Conservation (phyloP, 2,329 filamentous ascomycete species). For the Lizonia empirigonia region DNA sequence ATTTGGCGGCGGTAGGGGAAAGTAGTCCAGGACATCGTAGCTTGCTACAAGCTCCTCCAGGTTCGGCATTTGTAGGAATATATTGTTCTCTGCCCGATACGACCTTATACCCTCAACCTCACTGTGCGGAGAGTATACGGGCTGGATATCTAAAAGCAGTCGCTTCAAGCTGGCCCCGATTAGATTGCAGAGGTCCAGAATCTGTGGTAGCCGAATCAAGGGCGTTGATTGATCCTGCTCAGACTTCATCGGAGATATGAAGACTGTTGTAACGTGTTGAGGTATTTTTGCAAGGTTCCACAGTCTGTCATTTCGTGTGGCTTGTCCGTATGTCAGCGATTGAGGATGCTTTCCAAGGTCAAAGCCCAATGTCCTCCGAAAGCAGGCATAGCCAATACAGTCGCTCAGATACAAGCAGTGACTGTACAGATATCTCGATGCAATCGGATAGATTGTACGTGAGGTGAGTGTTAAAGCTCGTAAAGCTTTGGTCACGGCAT, state of each 20-base stretch:
- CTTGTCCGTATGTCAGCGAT: slow-evolving; percentile 27
- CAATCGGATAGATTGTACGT: slow-evolving; percentile 23
- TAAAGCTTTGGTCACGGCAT: slow-evolving; percentile 30
- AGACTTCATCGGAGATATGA: slow-evolving; percentile 27
- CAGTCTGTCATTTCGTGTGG: slow-evolving; percentile 24
- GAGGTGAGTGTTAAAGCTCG: slow-evolving; percentile 35
- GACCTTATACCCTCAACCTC: slow-evolving; percentile 20
- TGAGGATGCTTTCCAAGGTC: slow-evolving; percentile 28
- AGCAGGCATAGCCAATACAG: slow-evolving; percentile 23
- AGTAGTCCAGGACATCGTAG: slow-evolving; percentile 30
- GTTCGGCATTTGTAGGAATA: slow-evolving; percentile 32
- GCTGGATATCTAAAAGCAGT: slow-evolving; percentile 31
- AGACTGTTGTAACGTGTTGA: slow-evolving; percentile 26
- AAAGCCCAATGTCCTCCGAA: slow-evolving; percentile 35
- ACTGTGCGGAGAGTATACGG: slow-evolving; percentile 20
- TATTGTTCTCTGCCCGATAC: slow-evolving; percentile 16
- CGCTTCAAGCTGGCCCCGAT: slow-evolving; percentile 30
- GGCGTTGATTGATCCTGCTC: slow-evolving; percentile 9
- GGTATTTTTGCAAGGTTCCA: slow-evolving; percentile 20
- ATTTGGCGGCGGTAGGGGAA: slow-evolving; percentile 30
- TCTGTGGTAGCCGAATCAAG: slow-evolving; percentile 29
- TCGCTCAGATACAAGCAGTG: slow-evolving; percentile 34
- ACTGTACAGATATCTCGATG: slow-evolving; percentile 35
- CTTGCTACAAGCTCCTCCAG: slow-evolving; percentile 38
- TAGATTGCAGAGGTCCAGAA: slow-evolving; percentile 29